phyloP scores from a whole-genome alignment of 2,329 filamentous ascomycete species.

The Proliferodiscus dingleyae region DNA sequence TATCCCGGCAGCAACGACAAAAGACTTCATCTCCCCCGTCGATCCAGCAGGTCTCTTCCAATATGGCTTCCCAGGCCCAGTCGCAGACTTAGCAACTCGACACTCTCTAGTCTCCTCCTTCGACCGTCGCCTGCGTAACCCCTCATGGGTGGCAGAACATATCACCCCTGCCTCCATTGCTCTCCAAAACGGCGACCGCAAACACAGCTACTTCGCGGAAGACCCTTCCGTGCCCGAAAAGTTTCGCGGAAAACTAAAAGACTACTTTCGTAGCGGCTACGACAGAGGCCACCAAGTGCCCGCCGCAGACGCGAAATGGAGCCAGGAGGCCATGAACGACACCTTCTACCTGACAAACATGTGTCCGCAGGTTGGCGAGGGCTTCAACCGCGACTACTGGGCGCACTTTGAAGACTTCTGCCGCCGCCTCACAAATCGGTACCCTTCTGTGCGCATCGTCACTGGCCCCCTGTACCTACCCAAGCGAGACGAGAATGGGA shows the following conservation, averaged over 20 bases:
- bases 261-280: conserved; percentile 93
- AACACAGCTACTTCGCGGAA: conserved; percentile 77
- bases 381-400: conserved; percentile 99
- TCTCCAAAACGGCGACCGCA: conserved; percentile 71
- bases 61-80: conserved; percentile 88
- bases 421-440: conserved; percentile 70
- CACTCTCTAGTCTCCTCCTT: conserved; percentile 78
- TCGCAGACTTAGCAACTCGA: conserved; percentile 75
- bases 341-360: conserved; percentile 95
- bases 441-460: conserved; percentile 84
- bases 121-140: conserved; percentile 87
- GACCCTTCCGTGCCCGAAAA: conserved; percentile 73
- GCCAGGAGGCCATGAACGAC: conserved; percentile 87
- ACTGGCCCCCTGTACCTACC: conserved; percentile 94
- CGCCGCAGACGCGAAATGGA: conserved; percentile 94
- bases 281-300: conserved; percentile 97
- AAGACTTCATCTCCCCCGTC: conserved; percentile 53
- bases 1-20: conserved; percentile 22
- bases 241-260: conserved; percentile 85
- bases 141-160: conserved; percentile 92
- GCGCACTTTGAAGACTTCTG: conserved; percentile 98
- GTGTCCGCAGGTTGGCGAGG: conserved; percentile 96
- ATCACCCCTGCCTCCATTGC: conserved; percentile 85
- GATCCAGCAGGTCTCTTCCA: conserved; percentile 74
- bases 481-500: conserved; percentile 76